phyloP scores from a whole-genome alignment of 2,329 filamentous ascomycete species.

The Claviceps digitariae region DNA sequence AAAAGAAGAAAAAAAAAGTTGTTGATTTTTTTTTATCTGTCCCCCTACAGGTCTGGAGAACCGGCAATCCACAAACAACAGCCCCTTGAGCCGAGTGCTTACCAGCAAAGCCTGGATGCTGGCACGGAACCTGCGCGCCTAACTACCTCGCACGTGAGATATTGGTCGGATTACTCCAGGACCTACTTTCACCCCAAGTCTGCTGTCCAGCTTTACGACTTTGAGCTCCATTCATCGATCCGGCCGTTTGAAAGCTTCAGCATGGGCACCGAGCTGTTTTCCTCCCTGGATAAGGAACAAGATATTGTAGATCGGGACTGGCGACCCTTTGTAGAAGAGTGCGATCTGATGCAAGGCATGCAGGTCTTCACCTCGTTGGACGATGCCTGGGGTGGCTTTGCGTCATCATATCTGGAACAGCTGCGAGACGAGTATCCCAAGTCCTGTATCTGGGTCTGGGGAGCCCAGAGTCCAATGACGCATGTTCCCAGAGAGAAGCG shows the following conservation, averaged over 20 bases:
- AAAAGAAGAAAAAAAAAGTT: too few species aligned
- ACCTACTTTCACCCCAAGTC: constrained; percentile 88
- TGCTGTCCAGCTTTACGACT: constrained; percentile 76
- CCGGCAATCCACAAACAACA: constrained; percentile 55
- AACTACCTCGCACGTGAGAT: constrained; percentile 60
- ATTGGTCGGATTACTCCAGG: constrained; percentile 93
- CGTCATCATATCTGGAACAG: constrained; percentile 57
- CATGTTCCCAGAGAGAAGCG: constrained; percentile 38
- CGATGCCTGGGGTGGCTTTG: constrained; percentile 73
- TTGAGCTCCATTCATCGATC: constrained; percentile 65
- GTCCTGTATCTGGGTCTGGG: constrained; percentile 76
- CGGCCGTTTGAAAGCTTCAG: constrained; percentile 88
- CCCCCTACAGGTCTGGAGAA: constrained; percentile 45
- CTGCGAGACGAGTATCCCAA: constrained; percentile 88
- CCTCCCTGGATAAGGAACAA: constrained; percentile 59
- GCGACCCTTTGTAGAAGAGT: constrained; percentile 79
- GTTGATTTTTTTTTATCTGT: background rate
- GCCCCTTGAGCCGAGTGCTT: constrained; percentile 56
- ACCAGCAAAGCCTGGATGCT: constrained; percentile 66
- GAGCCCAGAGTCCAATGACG: constrained; percentile 49
- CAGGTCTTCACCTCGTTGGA: constrained; percentile 62
- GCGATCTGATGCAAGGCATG: constrained; percentile 79
- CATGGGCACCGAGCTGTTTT: constrained; percentile 65
- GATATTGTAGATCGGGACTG: constrained; percentile 86
- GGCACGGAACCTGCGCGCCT: constrained; percentile 54